A percentile compares a stretch with the other conserved stretches of the same genome.
Evolutionary conservation across 306 rosid genomes (phyloP).

Genomic region (Lupinus albus): DNA sequence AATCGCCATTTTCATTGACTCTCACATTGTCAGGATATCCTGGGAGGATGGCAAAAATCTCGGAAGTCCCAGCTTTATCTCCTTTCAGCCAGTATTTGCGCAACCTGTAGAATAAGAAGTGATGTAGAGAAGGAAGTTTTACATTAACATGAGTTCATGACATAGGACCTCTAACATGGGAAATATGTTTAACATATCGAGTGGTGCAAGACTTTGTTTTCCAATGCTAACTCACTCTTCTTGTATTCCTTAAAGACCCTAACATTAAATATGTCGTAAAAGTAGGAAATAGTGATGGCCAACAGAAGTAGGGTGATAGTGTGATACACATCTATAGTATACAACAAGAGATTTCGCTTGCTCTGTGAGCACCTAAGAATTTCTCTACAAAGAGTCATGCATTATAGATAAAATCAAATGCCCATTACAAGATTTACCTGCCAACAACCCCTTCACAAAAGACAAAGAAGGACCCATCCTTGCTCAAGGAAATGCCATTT

Average conservation of each 20-base stretch:
- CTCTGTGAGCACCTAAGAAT: background rate
- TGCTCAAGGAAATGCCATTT: conserved; percentile 89
- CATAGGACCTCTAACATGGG: background rate
- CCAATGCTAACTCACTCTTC: too few relatives aligned
- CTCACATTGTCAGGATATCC: conserved; percentile 92
- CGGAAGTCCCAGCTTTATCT: conserved; percentile 77
- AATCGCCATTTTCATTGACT: conserved; percentile 75
- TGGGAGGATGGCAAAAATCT: conserved; percentile 70
- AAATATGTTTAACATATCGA: too few relatives aligned
- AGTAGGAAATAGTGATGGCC: background rate
- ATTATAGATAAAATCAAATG: background rate
- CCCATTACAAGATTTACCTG: conserved; percentile 57
- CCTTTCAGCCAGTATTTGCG: conserved; percentile 87
- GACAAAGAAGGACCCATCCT: conserved; percentile 84
- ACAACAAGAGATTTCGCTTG: too few relatives aligned
- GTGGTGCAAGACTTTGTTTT: too few relatives aligned
- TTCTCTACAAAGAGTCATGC: conserved; percentile 2
- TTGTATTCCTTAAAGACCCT: too few relatives aligned
- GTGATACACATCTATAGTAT: too few relatives aligned
- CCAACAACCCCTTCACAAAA: conserved; percentile 72
- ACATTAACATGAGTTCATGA: conserved; percentile 23
- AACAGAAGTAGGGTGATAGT: background rate
- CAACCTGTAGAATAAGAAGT: conserved; percentile 51
- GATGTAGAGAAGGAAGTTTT: background rate
- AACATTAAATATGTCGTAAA: background rate